Evolutionary conservation across 148 eudicot genomes (phyloP), one percentile per base, ranked within the genome.

Genomic region (Chenopodium formosanum): DNA sequence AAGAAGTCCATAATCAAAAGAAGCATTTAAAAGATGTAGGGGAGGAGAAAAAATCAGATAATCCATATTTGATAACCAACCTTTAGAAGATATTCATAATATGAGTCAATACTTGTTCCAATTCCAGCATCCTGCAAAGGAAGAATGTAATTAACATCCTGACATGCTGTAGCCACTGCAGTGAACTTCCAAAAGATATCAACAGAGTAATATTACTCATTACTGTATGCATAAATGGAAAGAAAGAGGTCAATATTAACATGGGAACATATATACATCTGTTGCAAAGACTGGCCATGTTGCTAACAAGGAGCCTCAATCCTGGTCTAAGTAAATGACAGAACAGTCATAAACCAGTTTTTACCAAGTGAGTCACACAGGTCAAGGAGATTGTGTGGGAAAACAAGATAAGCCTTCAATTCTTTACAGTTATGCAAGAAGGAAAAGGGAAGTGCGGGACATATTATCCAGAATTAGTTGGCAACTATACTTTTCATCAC

Each of bases 61-160:
- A 50, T 73, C 29, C 40, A 80, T 37, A 25, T 40, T 63, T 34
- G 75, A 67, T 73, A 89, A 89, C 92, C 74, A 83, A 94, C 99
- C 97, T 96, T 96, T 32, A 96, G 87, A 80, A 96, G 98, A 88
- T 96, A 96, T 81, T 96, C 99, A 81, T 94, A 96, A 86, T 94
- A 96, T 79, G 99, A 96, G 90, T 96, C 99, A 66, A 96, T 94
- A 85, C 99, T 96, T 69, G 99, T 96, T 72, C 99, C 99, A 83
- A 96, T 94, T 80, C 99, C 99, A 78, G 99, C 99, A 90, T 96
- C 99, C 99, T 96, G 88, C 85, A 88, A 78, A 66, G 58, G 47
- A 83, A 84, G 69, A 72, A 52, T n/a, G 74, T 50, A 56, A 76
- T 73, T 64, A 84, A 68, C 44, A 73, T 78, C 9, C 34, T 40